Evolutionary conservation across 2,329 filamentous ascomycete species (phyloP), one percentile per base, ranked within the genome.

Genomic region (Phaeosphaeriaceae sp.): DNA sequence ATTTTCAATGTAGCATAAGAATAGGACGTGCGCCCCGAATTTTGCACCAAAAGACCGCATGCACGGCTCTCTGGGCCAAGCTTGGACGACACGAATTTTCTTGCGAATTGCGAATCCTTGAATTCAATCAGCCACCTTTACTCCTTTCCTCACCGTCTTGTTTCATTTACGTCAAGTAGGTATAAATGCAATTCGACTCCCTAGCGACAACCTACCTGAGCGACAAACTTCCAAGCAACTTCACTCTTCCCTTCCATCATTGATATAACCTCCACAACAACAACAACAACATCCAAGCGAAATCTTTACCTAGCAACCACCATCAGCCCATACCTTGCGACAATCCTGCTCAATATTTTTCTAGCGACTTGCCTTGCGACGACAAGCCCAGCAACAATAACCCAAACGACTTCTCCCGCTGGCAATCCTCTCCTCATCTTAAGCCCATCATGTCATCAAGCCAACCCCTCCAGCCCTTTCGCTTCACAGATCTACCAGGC

Each of bases 401-500:
- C n/a, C 23, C 15, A 26, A 20, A 44, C 40, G 32, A 28, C 38
- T 30, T 15, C 11, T 21, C 36, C 39, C 23, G 36, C 21, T 42
- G 33, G 41, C 39, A 21, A 35, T 12, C 37, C 50, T 34, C 17
- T 28, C 6, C 6, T 38, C 7, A 13, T 38, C 15, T 30, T 20
- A 18, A 23, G 11, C 17, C 44, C 55, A 50, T 6, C 16, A 64
- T 64, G 60, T 55, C 56, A 23, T 54, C 47, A 34, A 15, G 32
- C 20, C 56, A 47, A 48, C 46, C 48, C 41, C 44, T 34, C 16
- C 50, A 59, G 35, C 53, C 58, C 21, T 64, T 67, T 17, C 62
- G 63, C 18, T 64, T 67, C 30, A 42, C 64, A 42, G 64, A 67
- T 33, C 54, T 67, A 12, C 64, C 64, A 3, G 56, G 54, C 30